Evolutionary conservation across 2,329 filamentous ascomycete species (phyloP).

Genomic region (Escovopsis sp.): DNA sequence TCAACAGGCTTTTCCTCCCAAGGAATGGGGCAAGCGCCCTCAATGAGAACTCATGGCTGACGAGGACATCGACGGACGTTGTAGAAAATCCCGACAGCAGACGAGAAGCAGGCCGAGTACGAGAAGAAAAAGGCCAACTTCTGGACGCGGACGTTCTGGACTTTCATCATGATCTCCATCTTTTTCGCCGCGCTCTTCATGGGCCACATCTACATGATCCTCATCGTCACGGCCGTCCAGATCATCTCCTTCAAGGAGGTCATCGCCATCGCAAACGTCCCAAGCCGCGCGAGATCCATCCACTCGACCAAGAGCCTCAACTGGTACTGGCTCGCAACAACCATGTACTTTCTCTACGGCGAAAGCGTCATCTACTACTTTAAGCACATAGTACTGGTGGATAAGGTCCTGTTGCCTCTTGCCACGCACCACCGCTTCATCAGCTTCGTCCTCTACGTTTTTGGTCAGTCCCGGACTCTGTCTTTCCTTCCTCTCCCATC

Average conservation of each 20-base stretch:
- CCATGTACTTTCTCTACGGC: conserved; percentile 98
- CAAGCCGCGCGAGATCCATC: conserved; percentile 76
- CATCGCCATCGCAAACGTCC: conserved; percentile 91
- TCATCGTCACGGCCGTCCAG: conserved; percentile 81
- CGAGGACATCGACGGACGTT: background rate
- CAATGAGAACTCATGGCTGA: background rate
- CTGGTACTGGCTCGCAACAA: conserved; percentile 98
- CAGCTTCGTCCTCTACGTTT: conserved; percentile 94
- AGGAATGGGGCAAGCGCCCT: too few relatives aligned
- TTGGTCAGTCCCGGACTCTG: conserved; percentile 45
- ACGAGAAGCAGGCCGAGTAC: conserved; percentile 48
- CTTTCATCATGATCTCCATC: conserved; percentile 84
- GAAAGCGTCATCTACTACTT: conserved; percentile 99
- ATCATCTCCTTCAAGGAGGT: conserved; percentile 99
- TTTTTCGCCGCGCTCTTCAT: conserved; percentile 91
- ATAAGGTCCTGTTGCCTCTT: conserved; percentile 80
- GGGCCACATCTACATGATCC: conserved; percentile 94
- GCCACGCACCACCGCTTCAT: conserved; percentile 98
- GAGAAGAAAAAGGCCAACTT: conserved; percentile 99
- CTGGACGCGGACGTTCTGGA: conserved; percentile 94
- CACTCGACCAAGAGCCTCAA: conserved; percentile 92
- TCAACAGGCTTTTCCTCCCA: too few relatives aligned
- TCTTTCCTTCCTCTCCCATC: background rate
- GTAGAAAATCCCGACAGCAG: conserved; percentile 27
- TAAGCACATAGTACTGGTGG: conserved; percentile 93